Evolutionary conservation across 2,329 filamentous ascomycete species (phyloP).

Genomic region (Fusarium xylarioides): DNA sequence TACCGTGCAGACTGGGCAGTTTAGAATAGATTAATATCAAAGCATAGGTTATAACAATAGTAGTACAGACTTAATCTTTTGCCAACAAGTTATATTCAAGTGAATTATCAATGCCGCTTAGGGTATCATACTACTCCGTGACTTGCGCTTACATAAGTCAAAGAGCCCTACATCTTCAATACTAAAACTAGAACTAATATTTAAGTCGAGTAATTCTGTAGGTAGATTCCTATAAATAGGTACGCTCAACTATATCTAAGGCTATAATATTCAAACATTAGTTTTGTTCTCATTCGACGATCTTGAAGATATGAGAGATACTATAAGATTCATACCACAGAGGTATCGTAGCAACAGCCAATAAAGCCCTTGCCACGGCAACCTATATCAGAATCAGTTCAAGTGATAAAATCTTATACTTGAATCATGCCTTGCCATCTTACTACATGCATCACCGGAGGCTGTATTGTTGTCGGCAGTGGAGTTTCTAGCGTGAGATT

Average conservation of each 20-base stretch:
- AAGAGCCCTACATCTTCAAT: accelerated
- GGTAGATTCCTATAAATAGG: accelerated
- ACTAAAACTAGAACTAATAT: background rate
- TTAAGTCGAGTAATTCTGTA: background rate
- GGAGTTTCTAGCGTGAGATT: background rate
- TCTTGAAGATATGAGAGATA: background rate
- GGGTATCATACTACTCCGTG: background rate
- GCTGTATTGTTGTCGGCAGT: background rate
- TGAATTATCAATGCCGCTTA: background rate
- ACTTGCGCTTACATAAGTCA: background rate
- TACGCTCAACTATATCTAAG: background rate
- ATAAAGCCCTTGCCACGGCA: background rate
- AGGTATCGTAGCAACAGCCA: background rate
- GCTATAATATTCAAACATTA: background rate
- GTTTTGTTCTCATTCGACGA: background rate
- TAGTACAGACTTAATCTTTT: background rate
- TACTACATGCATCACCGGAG: background rate
- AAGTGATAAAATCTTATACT: background rate
- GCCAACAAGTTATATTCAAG: background rate
- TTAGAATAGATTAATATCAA: background rate
- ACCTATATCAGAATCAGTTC: background rate
- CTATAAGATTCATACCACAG: background rate
- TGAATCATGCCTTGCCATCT: background rate
- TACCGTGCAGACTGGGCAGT: background rate
- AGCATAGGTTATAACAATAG: accelerated